phyloP scores from a whole-genome alignment of 495 filamentous ascomycete genomes.

The Penicillium riverlandense region DNA sequence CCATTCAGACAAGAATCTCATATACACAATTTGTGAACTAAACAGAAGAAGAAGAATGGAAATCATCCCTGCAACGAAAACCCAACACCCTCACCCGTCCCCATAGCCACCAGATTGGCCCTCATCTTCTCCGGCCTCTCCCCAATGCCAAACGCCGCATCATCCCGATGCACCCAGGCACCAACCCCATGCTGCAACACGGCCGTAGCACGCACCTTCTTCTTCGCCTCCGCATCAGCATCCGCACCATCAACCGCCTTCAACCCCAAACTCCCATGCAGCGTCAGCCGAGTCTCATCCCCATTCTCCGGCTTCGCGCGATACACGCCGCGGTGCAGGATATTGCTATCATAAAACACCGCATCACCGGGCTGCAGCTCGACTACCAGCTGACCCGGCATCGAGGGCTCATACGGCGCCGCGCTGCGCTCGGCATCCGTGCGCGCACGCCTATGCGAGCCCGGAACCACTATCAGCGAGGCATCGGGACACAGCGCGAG shows the following conservation, averaged over 20 bases:
- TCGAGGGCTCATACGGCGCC: constrained; percentile 43
- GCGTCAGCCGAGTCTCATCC: constrained; percentile 58
- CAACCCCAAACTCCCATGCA: constrained; percentile 76
- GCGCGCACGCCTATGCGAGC: constrained; percentile 57
- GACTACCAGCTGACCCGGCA: constrained; percentile 60
- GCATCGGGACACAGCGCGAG: constrained; percentile 61
- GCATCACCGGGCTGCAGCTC: constrained; percentile 61
- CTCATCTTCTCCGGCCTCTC: constrained; percentile 44
- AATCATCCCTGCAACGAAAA: constrained; percentile 37
- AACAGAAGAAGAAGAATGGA: neutral
- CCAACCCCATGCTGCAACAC: constrained; percentile 83
- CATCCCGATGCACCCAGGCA: constrained; percentile 55
- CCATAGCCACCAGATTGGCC: constrained; percentile 51
- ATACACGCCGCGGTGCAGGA: constrained; percentile 76
- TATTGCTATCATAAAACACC: constrained; percentile 85
- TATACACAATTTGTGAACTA: constrained; percentile 1
- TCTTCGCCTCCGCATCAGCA: constrained; percentile 21
- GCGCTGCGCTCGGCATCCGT: constrained; percentile 59
- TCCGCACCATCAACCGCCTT: constrained; percentile 32
- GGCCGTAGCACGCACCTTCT: constrained; percentile 57
- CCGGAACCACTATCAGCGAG: constrained; percentile 63
- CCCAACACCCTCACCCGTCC: constrained; percentile 51
- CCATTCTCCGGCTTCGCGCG: constrained; percentile 30
- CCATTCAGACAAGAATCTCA: neutral
- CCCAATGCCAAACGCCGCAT: constrained; percentile 47